These are phyloP conservation scores for Allium fistulosum DNA, from an alignment of 106 monocot species.

Conservation along the genomic window DNA sequence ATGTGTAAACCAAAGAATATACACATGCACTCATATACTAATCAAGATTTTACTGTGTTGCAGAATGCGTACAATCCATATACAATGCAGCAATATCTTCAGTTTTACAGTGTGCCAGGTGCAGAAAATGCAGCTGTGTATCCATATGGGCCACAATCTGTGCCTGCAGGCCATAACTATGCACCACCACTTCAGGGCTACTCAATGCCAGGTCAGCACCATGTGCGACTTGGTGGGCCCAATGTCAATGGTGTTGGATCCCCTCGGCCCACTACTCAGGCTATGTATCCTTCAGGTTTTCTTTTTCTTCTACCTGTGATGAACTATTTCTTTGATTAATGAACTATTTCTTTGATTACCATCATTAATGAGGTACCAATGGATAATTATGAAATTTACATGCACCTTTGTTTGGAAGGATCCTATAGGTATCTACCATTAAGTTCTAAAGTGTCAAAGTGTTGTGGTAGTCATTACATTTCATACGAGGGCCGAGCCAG, in stretches of 20 bases:
- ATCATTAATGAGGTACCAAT: no score
- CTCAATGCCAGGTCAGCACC: constrained; percentile 41
- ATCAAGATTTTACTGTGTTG: not conserved
- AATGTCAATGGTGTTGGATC: constrained; percentile 43
- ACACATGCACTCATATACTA: no score
- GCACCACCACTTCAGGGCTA: constrained; percentile 32
- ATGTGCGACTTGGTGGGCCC: constrained; percentile 38
- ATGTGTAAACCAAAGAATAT: not conserved
- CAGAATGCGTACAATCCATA: constrained; percentile 59
- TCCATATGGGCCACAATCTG: constrained; percentile 50
- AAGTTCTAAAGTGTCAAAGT: no score
- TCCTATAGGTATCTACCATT: no score
- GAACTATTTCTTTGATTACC: no score
- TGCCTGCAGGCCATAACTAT: constrained; percentile 41
- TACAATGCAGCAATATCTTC: constrained; percentile 57
- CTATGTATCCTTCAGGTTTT: constrained; percentile 44
- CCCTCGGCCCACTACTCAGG: constrained; percentile 36
- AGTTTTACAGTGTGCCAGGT: constrained; percentile 60
- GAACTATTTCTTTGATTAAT: no score
- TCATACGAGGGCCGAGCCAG: no score
- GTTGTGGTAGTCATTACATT: no score
- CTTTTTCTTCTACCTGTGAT: no score
- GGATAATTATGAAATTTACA: no score
- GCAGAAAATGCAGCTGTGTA: constrained; percentile 34
- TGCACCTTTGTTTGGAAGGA: no score